Evolutionary conservation across 2,329 filamentous ascomycete genomes (phyloP), one percentile per base, ranked within the genome.

Genomic region (Hypoxylon sp.): DNA sequence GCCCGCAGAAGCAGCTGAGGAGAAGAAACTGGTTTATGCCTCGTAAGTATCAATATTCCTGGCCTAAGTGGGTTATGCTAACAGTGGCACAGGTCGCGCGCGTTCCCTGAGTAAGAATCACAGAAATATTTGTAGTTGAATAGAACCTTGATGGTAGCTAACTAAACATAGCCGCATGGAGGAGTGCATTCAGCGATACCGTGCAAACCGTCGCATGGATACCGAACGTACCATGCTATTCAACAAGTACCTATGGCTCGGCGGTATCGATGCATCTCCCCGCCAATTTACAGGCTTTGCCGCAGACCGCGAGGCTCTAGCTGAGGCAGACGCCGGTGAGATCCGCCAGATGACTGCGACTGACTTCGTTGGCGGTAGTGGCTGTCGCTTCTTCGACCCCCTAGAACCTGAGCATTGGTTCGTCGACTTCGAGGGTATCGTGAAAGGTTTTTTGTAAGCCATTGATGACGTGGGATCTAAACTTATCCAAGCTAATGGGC

Each of bases 181-280:
- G 76, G 87, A 90, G 27, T 96, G 93, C 51, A 92, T 98, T 60
- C 90, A 94, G 72, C 91, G 93, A 13, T 99, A 91, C 81, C 89
- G 92, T 68, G 85, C 88, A 37, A 92, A 90, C 51, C 91, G 94
- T 32, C 94, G 92, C 71, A 87, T 97, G 65, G 87, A 92, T 65
- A 79, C 83, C 11, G 83, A 88, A 3, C 89, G 89, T 24, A 79
- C 83, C 3, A 82, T 86, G 17, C 82, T 94, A 35, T 96, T 99
- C 80, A 86, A 88, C 75, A 92, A 92, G 70, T 97, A 96, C 76
- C 87, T 98, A 63, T 86, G 88, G 37, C 91, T 95, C 48, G 96
- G 96, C 2, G 95, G 96, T 3, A 86, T 99, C 44, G 90, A 93
- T 47, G 82, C 86, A 6, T 78, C 75, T 11, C 79, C 78, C 11